Base-by-base conservation (phyloP, 2,329 filamentous ascomycete species). In the Cercospora sp. region DNA sequence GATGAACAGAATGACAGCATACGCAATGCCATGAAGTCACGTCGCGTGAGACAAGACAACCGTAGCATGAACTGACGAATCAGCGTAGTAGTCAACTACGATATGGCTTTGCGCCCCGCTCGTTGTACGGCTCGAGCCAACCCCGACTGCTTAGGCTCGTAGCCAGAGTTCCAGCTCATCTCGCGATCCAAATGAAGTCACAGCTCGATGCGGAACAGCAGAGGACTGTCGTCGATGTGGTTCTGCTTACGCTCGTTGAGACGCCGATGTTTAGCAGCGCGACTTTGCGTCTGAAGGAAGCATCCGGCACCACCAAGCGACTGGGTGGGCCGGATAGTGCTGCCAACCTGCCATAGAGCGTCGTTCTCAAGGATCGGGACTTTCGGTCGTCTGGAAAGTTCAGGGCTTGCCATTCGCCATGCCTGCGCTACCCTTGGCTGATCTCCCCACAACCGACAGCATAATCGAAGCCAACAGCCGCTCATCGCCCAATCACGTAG, bases 311-410 rank as follows among this genome's bases (percentile, higher is more conserved):
- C 53, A n/a, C 13, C 26, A 31, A 33, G 26, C 26, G 30, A 58
- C 53, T 30, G 23, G 28, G 55, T 33, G 55, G 28, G 55, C 55
- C 26, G 16, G 30, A 36, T 59, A 18, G 55, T 59, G 55, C 55
- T 33, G 28, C 48, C 23, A 28, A 28, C 12, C 23, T 55, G 23
- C 28, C 55, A 31, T 59, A 59, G 55, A 36, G 55, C 55, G 28
- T 20, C 28, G 55, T 36, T 59, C 55, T 33, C 55, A 59, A n/a
- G 55, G 28, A 36, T 59, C 55, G 55, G 31, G 55, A 64, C 36
- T 63, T 53, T 68, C 71, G 69, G 71, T 61, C 62, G 64, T 65
- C 53, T 64, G 69, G 68, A 70, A 60, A 59, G 66, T 69, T 69
- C 57, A 40, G 36, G 40, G 63, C 55, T 31, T 59, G 63, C 58